Evolutionary conservation across 176 grass and related monocot species (phyloP).

Genomic region (Avena sativa): DNA sequence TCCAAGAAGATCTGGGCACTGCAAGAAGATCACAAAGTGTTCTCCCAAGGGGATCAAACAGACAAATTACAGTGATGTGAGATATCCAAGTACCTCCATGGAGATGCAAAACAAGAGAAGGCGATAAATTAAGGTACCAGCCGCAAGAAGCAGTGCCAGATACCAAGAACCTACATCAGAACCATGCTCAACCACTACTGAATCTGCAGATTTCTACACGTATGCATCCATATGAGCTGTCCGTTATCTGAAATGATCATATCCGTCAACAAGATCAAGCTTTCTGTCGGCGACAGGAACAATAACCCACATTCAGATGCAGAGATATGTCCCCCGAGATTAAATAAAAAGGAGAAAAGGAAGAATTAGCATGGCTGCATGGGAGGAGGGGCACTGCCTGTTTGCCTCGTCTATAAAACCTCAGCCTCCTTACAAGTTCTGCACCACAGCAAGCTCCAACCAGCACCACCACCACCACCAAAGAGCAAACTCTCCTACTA

Average conservation of each 20-base stretch:
- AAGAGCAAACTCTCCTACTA: slow-evolving; percentile 22
- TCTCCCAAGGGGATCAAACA: slow-evolving; percentile 38
- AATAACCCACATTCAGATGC: slow-evolving; percentile 50
- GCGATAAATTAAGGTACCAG: slow-evolving; percentile 47
- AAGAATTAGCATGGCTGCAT: slow-evolving; percentile 45
- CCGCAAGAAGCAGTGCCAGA: slow-evolving; percentile 35
- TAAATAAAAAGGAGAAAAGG: slow-evolving; percentile 8
- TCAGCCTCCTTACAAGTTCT: slow-evolving; percentile 23
- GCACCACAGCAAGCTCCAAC: slow-evolving; percentile 40
- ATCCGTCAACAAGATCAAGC: slow-evolving; percentile 53
- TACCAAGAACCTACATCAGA: slow-evolving; percentile 48
- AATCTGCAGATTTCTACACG: slow-evolving; percentile 53
- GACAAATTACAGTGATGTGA: slow-evolving; percentile 50
- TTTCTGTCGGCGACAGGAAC: slow-evolving; percentile 56
- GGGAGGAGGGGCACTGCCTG: slow-evolving; percentile 46
- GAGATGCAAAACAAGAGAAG: slow-evolving; percentile 28
- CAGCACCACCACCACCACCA: slow-evolving; percentile 22
- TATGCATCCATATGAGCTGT: slow-evolving; percentile 57
- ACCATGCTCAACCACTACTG: slow-evolving; percentile 46
- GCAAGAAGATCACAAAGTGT: slow-evolving; percentile 39
- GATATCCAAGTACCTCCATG: slow-evolving; percentile 41
- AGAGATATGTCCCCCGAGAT: slow-evolving; percentile 57
- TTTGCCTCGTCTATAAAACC: slow-evolving; percentile 57
- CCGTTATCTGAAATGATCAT: slow-evolving; percentile 42
- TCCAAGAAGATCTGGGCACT: slow-evolving; percentile 46